These are phyloP conservation scores for Debaryomyces nepalensis DNA, from an alignment of 1,139 yeast species.

Conservation along the genomic window DNA sequence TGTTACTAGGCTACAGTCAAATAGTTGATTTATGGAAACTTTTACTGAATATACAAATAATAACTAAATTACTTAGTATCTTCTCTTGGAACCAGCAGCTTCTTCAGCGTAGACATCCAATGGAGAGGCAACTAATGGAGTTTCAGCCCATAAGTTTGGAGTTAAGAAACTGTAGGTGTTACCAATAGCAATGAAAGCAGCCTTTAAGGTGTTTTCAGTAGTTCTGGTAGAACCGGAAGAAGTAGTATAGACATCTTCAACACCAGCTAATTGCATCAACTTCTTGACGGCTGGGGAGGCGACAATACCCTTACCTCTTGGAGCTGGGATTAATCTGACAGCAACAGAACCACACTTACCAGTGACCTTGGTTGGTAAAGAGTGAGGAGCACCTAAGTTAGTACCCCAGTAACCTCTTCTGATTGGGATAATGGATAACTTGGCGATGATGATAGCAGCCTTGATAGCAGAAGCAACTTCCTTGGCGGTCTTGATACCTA, in stretches of 20 bases:
- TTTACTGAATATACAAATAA: constrained; percentile 10
- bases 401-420: constrained; percentile 99
- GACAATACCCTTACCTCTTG: constrained; percentile 99
- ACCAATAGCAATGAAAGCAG: constrained; percentile 98
- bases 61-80: constrained; percentile 49
- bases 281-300: constrained; percentile 99
- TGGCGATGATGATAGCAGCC: constrained; percentile 99
- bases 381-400: constrained; percentile 99
- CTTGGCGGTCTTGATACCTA: constrained; percentile 99
- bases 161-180: constrained; percentile 99
- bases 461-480: constrained; percentile 99
- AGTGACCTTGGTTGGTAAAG: constrained; percentile 96
- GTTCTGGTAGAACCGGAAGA: constrained; percentile 99
- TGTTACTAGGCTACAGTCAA: too few relatives aligned
- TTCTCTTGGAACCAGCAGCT: constrained; percentile 77
- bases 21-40: neutral
- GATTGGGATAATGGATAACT: constrained; percentile 98
- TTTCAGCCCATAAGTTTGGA: constrained; percentile 97
- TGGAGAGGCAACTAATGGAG: constrained; percentile 87
- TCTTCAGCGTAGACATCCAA: constrained; percentile 91
- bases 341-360: constrained; percentile 99
- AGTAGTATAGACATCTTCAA: constrained; percentile 98
- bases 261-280: constrained; percentile 99
- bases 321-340: constrained; percentile 99
- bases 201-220: constrained; percentile 99